A percentile compares a stretch with the other conserved stretches of the same genome.
Conservation (phyloP, 1,284 basidiomycete species). For the Heimioporus retisporus region DNA sequence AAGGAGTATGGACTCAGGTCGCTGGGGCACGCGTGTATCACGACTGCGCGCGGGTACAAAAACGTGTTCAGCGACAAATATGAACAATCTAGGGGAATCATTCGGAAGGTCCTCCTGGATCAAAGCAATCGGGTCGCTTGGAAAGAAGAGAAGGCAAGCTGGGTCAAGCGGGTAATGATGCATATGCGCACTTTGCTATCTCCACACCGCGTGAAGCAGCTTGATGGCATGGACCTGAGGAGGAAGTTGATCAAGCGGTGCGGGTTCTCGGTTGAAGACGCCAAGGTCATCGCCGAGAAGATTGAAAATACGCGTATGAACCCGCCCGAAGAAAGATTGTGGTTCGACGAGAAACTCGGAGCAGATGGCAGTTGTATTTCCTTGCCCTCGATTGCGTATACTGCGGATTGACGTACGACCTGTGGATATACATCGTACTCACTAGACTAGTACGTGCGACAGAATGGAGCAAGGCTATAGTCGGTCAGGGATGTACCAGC, state of each 20-base stretch:
- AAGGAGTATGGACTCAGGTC: constrained; percentile 34
- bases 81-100: constrained; percentile 23
- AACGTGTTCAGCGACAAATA: constrained; percentile 35
- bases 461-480: too few species aligned
- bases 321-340: constrained; percentile 24
- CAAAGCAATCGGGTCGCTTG: constrained; percentile 26
- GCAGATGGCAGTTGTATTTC: constrained; percentile 23
- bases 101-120: constrained; percentile 33
- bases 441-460: not conserved
- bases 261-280: constrained; percentile 34
- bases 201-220: constrained; percentile 18
- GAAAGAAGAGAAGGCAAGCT: constrained; percentile 39
- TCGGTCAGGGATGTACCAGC: too few species aligned
- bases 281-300: constrained; percentile 27
- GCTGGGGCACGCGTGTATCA: constrained; percentile 40
- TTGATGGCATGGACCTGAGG: constrained; percentile 25
- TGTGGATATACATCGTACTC: not conserved
- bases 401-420: constrained; percentile 6
- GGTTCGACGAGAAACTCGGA: constrained; percentile 33
- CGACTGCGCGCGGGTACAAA: constrained; percentile 35
- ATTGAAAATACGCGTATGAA: constrained; percentile 27
- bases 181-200: constrained; percentile 38
- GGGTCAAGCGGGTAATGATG: constrained; percentile 39
- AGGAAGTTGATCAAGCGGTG: constrained; percentile 35
- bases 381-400: constrained; percentile 24